phyloP scores from a whole-genome alignment of 2,329 filamentous ascomycete species.

The Ambrosiella beaveri region DNA sequence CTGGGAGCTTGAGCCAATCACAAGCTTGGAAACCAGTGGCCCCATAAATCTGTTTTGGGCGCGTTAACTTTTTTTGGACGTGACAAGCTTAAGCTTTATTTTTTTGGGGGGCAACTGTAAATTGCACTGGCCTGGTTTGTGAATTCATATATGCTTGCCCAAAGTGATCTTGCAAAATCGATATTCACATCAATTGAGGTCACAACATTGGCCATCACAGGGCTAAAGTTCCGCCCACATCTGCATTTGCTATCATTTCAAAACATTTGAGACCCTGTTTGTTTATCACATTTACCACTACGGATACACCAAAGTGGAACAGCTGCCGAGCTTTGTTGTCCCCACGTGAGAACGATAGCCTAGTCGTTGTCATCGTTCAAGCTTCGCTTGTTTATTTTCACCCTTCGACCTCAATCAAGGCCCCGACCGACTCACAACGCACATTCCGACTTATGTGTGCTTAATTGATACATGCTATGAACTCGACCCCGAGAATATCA shows the following conservation, averaged over 20 bases:
- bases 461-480: slow-evolving; percentile 7
- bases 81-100: slow-evolving; percentile 3
- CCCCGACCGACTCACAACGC: not conserved
- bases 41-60: not conserved
- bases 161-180: no score
- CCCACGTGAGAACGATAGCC: slow-evolving; percentile 1
- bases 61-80: slow-evolving; percentile 6
- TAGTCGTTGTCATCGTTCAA: not conserved
- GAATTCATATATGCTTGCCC: no score
- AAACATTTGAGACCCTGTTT: not conserved
- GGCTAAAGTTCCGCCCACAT: no score
- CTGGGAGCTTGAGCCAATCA: not conserved
- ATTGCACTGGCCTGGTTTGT: no score
- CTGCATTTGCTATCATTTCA: not conserved
- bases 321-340: not conserved
- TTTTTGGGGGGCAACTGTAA: no score
- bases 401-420: not conserved
- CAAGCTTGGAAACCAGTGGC: not conserved
- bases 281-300: not conserved
- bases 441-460: slow-evolving; percentile 1
- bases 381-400: not conserved
- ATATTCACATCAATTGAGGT: no score
- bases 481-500: slow-evolving; percentile 11
- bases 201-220: no score
- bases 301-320: slow-evolving; percentile 2